A percentile compares a stretch with the other conserved stretches of the same genome.
These are phyloP conservation scores for Pseudocercospora eumusae DNA, from an alignment of 2,329 filamentous ascomycete species.

Conservation along the genomic window DNA sequence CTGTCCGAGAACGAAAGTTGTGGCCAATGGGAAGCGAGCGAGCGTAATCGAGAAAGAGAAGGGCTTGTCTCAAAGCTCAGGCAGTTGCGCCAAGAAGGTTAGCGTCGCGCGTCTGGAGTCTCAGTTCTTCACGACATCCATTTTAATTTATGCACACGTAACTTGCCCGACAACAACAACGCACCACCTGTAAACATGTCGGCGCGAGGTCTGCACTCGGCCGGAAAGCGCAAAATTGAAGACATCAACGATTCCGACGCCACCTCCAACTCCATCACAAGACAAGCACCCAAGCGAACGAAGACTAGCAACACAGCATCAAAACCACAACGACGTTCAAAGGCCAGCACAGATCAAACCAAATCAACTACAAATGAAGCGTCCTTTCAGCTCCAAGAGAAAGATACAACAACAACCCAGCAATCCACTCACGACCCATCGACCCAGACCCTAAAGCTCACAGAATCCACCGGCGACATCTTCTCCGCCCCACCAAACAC, in stretches of 20 bases:
- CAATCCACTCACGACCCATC: neutral
- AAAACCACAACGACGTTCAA: neutral
- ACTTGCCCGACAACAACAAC: neutral
- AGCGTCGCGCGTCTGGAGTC: neutral
- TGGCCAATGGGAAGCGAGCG: neutral
- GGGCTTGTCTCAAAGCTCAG: neutral
- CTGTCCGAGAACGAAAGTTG: neutral
- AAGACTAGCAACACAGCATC: constrained; percentile 12
- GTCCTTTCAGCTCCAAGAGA: neutral
- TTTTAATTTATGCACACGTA: neutral
- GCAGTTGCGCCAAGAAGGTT: neutral
- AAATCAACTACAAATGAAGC: neutral
- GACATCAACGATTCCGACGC: neutral
- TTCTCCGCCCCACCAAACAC: constrained; percentile 54
- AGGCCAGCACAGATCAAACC: neutral
- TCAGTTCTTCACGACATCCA: neutral
- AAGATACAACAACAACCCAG: neutral
- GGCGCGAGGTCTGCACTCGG: constrained; percentile 3
- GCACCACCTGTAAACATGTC: constrained; percentile 1
- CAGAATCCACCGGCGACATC: constrained; percentile 48
- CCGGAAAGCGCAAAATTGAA: constrained; percentile 9
- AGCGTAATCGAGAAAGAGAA: neutral
- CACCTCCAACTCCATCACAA: neutral
- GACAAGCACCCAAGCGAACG: constrained; percentile 14
- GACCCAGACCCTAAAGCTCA: constrained; percentile 18